Evolutionary conservation across 1,139 yeast genomes (phyloP).

Genomic region (Eremothecium coryli): DNA sequence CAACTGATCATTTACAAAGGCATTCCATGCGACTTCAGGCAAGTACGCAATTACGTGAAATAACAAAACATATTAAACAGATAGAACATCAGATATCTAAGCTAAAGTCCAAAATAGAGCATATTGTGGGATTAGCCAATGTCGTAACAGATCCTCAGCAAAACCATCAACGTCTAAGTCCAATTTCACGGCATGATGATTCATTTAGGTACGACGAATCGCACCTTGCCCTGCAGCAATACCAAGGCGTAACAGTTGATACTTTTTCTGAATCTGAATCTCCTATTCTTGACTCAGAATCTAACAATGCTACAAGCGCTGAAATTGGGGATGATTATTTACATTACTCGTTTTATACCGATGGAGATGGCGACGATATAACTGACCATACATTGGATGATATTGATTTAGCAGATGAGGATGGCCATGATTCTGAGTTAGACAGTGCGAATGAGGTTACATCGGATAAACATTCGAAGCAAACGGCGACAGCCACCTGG

Average conservation of each 20-base stretch:
- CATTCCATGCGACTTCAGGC: slow-evolving; percentile 29
- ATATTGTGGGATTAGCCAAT: not conserved
- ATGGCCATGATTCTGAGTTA: slow-evolving; percentile 1
- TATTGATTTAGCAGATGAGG: slow-evolving; percentile 1
- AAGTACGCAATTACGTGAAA: slow-evolving; percentile 28
- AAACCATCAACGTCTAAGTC: not conserved
- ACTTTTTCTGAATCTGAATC: too few species aligned
- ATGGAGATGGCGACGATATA: slow-evolving; percentile 1
- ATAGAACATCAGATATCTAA: slow-evolving; percentile 21
- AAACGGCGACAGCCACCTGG: slow-evolving; percentile 38
- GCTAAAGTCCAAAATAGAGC: slow-evolving; percentile 18
- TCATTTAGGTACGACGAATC: too few species aligned
- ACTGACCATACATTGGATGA: slow-evolving; percentile 3
- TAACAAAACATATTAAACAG: slow-evolving; percentile 23
- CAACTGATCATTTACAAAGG: slow-evolving; percentile 30
- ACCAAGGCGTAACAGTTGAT: too few species aligned
- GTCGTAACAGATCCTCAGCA: not conserved
- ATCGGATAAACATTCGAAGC: slow-evolving; percentile 2
- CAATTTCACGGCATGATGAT: too few species aligned
- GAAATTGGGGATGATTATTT: slow-evolving; percentile 3
- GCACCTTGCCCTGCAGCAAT: too few species aligned
- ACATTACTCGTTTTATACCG: slow-evolving; percentile 4
- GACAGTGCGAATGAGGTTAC: slow-evolving; percentile 9
- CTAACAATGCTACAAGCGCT: not conserved
- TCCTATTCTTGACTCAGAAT: too few species aligned